Base-by-base conservation (phyloP, 1,284 basidiomycete genomes). In the Irpex sp. region DNA sequence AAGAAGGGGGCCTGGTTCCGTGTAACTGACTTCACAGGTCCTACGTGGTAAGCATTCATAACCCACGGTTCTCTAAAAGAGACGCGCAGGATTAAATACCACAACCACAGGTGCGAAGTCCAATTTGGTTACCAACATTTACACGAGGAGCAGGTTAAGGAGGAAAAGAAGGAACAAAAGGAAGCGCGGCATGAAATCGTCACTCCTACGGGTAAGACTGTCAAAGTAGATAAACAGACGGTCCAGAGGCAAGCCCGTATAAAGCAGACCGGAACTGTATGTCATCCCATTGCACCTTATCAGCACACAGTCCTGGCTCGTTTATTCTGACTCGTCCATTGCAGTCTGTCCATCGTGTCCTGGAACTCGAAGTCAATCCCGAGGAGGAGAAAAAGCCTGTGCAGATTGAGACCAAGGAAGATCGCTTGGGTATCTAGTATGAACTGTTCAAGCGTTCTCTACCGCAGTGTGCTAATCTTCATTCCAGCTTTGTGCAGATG, bases 101-200 rank as follows among this genome's bases (percentile, higher is more conserved):
- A 31, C 11, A 19, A 21, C 5, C 33, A 4, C 54, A 91, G 89
- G 89, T 91, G 89, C 69, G 89, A 91, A 69, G 79, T 94, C 61
- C 92, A 94, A 71, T 87, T 84, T 70, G 89, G 92, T 65, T 93
- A 93, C 68, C 83, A 87, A 1, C 76, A 92, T 33, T 81, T 83
- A 31, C 85, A 46, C n/a, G 39, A 46, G 5, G 39, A 46, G n/a
- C 39, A 87, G 66, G 77, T 79, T 60, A 51, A 26, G 49, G 82
- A 90, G 5, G 79, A 78, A 58, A 78, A 78, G 50, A 85, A 83
- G 0, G 75, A 76, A 9, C 63, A 80, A 17, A 81, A 93, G 46
- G 91, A 92, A 0, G 67, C 74, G 4, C 76, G 82, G 0, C 11
- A 13, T 15, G 39, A 46, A n/a, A 93, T 95, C 68, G 75, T 76